Conservation (phyloP, 2,329 filamentous ascomycete genomes). For the Zarea fungicola region DNA sequence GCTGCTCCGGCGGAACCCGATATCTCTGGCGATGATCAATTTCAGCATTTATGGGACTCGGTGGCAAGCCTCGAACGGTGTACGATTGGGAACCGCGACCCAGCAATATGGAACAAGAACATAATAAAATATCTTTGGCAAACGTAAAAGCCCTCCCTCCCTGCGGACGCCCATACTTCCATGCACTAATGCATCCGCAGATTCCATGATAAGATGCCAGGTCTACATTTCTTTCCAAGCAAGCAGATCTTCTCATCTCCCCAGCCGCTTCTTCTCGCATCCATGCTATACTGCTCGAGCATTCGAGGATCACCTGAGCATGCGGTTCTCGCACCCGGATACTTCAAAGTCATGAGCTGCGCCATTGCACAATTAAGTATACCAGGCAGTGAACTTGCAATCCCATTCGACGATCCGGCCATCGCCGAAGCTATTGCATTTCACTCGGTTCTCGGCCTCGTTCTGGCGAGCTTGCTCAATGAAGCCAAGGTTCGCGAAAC, state of each 20-base stretch:
- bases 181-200: slow-evolving; percentile 22
- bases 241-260: slow-evolving; percentile 38
- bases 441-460: slow-evolving; percentile 36
- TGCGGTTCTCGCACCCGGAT: slow-evolving; percentile 31
- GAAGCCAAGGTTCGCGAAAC: slow-evolving; percentile 38
- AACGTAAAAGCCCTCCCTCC: slow-evolving; percentile 11
- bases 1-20: slow-evolving; percentile 15
- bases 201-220: slow-evolving; percentile 40
- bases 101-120: slow-evolving; percentile 26
- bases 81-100: slow-evolving; percentile 20
- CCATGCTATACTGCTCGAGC: slow-evolving; percentile 39
- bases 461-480: slow-evolving; percentile 35
- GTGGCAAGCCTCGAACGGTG: slow-evolving; percentile 23
- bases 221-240: slow-evolving; percentile 38
- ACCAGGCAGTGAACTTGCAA: slow-evolving; percentile 26
- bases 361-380: slow-evolving; percentile 37
- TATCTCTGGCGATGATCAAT: neutral
- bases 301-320: slow-evolving; percentile 28
- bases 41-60: slow-evolving; percentile 26
- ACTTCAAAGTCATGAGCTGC: slow-evolving; percentile 32
- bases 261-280: slow-evolving; percentile 36
- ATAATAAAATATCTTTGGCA: slow-evolving; percentile 31
- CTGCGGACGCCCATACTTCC: neutral
- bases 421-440: slow-evolving; percentile 35
- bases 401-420: slow-evolving; percentile 18